Conservation (phyloP, 192 early-diverging fungal genomes). For the Spinellus fusiger region DNA sequence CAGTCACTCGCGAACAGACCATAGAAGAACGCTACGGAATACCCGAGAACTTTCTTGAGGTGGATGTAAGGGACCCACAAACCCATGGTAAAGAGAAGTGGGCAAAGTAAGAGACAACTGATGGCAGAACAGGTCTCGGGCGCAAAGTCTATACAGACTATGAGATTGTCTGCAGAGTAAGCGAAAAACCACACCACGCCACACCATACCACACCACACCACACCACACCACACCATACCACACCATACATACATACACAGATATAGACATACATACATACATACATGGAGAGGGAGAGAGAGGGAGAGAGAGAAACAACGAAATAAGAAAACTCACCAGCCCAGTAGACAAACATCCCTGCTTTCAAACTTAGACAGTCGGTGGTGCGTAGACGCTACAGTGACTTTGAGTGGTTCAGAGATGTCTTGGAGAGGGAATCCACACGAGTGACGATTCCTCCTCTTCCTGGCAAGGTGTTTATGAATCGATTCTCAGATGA, state of each 20-base stretch:
- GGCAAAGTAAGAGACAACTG: too few species aligned
- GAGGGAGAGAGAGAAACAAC: too few species aligned
- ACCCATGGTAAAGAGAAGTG: constrained; percentile 54
- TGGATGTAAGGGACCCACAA: constrained; percentile 85
- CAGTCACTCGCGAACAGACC: constrained; percentile 43
- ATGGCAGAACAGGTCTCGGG: constrained; percentile 41
- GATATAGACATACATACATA: too few species aligned
- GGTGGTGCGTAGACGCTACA: constrained; percentile 86
- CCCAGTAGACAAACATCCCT: constrained; percentile 85
- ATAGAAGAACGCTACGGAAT: constrained; percentile 70
- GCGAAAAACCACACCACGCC: constrained; percentile 5
- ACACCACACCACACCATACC: too few species aligned
- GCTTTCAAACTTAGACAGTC: constrained; percentile 85
- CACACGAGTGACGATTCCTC: constrained; percentile 87
- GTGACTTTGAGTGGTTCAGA: constrained; percentile 97
- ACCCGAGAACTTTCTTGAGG: constrained; percentile 96
- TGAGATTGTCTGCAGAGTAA: constrained; percentile 87
- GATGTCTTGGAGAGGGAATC: constrained; percentile 89
- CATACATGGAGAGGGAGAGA: too few species aligned
- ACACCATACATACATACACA: too few species aligned
- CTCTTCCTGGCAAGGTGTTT: constrained; percentile 94
- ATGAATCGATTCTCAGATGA: constrained; percentile 92
- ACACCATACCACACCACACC: too few species aligned
- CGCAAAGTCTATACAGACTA: constrained; percentile 91
- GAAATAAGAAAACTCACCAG: background rate